Percentiles rank a stretch among this genome's conserved stretches.
Conservation (phyloP, 2,329 filamentous ascomycete species). For the Ascochyta koolunga region DNA sequence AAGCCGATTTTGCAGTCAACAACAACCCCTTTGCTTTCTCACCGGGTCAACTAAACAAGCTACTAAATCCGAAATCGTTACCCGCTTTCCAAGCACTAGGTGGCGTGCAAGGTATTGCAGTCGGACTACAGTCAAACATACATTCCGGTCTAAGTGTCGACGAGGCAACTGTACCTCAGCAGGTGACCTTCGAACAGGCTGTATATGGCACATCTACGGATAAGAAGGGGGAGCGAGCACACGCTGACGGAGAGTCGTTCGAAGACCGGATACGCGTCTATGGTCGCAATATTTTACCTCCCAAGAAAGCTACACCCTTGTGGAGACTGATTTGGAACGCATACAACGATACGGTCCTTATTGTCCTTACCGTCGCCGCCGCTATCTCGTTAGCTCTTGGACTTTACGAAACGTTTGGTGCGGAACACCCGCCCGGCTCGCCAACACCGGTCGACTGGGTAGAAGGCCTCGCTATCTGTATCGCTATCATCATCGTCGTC, state of each 20-base stretch:
- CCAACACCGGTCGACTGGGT: conserved; percentile 52
- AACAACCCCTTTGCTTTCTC: conserved; percentile 62
- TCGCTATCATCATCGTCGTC: conserved; percentile 48
- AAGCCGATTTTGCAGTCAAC: conserved; percentile 31
- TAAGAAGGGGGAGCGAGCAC: conserved; percentile 25
- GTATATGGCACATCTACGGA: conserved; percentile 43
- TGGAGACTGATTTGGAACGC: conserved; percentile 69
- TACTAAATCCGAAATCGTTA: conserved; percentile 59
- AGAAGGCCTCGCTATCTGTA: conserved; percentile 46
- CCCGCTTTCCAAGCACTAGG: conserved; percentile 59
- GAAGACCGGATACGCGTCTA: conserved; percentile 66
- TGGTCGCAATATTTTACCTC: conserved; percentile 66
- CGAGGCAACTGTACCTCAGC: conserved; percentile 55
- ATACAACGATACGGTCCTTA: conserved; percentile 76
- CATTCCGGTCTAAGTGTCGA: conserved; percentile 58
- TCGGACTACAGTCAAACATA: conserved; percentile 58
- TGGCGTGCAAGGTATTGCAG: conserved; percentile 60
- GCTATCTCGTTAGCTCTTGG: conserved; percentile 72
- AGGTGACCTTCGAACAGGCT: conserved; percentile 58
- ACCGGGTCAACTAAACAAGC: conserved; percentile 60
- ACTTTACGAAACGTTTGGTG: conserved; percentile 68
- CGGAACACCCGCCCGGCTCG: conserved; percentile 49
- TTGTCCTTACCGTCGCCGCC: conserved; percentile 71
- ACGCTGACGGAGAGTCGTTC: conserved; percentile 44
- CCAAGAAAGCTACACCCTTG: conserved; percentile 67